Percentiles rank a stretch among this genome's conserved stretches.
Conservation (phyloP, 345 rosid genomes). For the Clausena lansium region DNA sequence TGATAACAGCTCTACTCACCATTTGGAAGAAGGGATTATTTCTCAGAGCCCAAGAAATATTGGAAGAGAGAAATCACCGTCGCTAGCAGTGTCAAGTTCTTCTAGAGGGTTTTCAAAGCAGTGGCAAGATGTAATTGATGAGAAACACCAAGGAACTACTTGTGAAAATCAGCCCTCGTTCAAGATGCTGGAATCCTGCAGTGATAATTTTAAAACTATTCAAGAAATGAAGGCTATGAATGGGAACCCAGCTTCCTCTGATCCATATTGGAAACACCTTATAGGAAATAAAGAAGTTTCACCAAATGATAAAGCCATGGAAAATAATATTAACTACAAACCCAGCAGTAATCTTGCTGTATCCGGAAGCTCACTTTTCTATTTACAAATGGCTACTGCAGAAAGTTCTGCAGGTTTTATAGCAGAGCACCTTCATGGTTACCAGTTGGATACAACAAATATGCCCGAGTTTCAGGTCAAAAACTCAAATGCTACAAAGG, state of each 20-base stretch:
- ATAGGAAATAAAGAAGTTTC: conserved; percentile 19
- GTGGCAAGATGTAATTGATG: conserved; percentile 35
- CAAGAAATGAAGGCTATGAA: conserved; percentile 29
- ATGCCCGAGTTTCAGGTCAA: conserved; percentile 25
- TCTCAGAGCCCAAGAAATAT: conserved; percentile 24
- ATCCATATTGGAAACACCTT: conserved; percentile 13
- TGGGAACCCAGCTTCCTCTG: conserved; percentile 22
- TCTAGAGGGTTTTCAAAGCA: conserved; percentile 25
- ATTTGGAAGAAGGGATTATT: conserved; percentile 28
- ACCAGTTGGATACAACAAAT: conserved; percentile 22
- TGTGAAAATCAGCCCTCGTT: conserved; percentile 19
- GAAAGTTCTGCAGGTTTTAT: conserved; percentile 27
- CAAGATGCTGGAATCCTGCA: conserved; percentile 14
- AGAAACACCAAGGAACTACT: conserved; percentile 16
- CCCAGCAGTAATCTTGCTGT: conserved; percentile 22
- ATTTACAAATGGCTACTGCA: conserved; percentile 24
- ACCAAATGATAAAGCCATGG: conserved; percentile 13
- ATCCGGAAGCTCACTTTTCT: conserved; percentile 30
- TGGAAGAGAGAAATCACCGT: conserved; percentile 43
- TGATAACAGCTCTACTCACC: conserved; percentile 24
- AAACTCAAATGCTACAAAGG: conserved; percentile 22
- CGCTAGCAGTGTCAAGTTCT: conserved; percentile 33
- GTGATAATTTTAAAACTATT: conserved; percentile 20
- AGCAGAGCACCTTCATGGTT: conserved; percentile 24
- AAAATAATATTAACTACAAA: conserved; percentile 26